These are phyloP conservation scores for Carpinus fangiana DNA, from an alignment of 306 rosid genomes.

Conservation along the genomic window DNA sequence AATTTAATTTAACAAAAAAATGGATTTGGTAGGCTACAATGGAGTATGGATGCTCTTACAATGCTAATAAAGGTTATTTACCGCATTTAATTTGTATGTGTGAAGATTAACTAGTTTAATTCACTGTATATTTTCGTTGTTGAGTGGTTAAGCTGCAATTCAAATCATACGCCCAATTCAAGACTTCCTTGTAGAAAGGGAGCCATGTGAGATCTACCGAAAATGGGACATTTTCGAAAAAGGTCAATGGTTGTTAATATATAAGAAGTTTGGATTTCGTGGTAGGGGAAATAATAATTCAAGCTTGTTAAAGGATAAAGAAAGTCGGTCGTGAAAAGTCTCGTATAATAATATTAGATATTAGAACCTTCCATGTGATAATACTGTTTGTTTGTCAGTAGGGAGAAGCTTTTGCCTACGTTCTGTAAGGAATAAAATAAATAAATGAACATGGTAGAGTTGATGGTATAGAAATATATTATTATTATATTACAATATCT, in stretches of 20 bases:
- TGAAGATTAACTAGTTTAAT: conserved; percentile 10
- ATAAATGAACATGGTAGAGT: no score
- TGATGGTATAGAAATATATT: no score
- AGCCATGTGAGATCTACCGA: conserved; percentile 17
- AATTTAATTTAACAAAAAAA: no score
- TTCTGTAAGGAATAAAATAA: no score
- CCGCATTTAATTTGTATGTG: background rate
- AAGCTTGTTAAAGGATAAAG: conserved; percentile 30
- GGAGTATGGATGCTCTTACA: no score
- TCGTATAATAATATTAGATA: conserved; percentile 1
- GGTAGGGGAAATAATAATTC: conserved; percentile 17
- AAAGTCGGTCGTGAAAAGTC: conserved; percentile 1
- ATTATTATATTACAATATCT: no score
- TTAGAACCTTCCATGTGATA: conserved; percentile 1
- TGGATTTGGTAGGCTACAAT: no score
- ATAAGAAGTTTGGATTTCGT: conserved; percentile 19
- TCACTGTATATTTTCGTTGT: conserved; percentile 3
- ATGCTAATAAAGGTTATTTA: no score
- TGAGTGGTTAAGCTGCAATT: conserved; percentile 31
- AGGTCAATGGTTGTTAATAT: conserved; percentile 40
- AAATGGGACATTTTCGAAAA: conserved; percentile 29
- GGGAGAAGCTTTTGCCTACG: background rate
- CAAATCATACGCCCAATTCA: conserved; percentile 22
- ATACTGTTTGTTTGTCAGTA: background rate
- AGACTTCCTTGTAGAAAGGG: conserved; percentile 1